Base-by-base conservation (phyloP, 306 rosid species). In the Lagenaria siceraria region DNA sequence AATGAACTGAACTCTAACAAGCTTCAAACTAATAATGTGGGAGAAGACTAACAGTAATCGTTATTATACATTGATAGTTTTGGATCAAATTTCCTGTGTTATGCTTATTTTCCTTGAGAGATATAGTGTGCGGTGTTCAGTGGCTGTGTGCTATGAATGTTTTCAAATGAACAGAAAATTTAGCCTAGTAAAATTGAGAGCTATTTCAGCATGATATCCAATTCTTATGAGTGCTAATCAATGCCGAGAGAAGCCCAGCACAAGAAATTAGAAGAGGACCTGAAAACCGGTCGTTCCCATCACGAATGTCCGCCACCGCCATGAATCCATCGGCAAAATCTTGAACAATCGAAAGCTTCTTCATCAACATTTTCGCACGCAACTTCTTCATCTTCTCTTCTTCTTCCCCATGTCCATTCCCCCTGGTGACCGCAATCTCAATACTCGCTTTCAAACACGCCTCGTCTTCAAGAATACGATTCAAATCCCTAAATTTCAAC, bases 151-250 rank as follows among this genome's bases (percentile, higher is more conserved):
- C 21, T 19, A 65, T 35, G 49, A 3, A 36, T 36, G 22, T 36
- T 65, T 36, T 36, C 4, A 42, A 43, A 68, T 22, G 18, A 68
- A 40, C 25, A 53, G 64, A 74, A 22, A 74, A 15, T 51, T 10
- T 53, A 74, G 72, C 48, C 64, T 18, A 7, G 31, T 33, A 10
- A 74, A 21, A 33, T 74, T 21, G 63, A 31, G 22, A 53, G 43
- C 14, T 24, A n/a, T 22, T 18, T 87, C 84, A 93, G 84, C 97
- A 94, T 68, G 93, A 88, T 1, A 86, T 79, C 98, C 98, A 94
- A 80, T 87, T 91, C 90, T 94, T 94, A 58, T 90, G 95, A 82
- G 93, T 90, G 68, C 98, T 89, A 75, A 94, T 90, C 60, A 91
- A 80, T 0, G 98, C 97, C 22, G 97, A 94, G 8, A 90, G 21